phyloP scores from a whole-genome alignment of 2,329 filamentous ascomycete species.

The Nemania sp. region DNA sequence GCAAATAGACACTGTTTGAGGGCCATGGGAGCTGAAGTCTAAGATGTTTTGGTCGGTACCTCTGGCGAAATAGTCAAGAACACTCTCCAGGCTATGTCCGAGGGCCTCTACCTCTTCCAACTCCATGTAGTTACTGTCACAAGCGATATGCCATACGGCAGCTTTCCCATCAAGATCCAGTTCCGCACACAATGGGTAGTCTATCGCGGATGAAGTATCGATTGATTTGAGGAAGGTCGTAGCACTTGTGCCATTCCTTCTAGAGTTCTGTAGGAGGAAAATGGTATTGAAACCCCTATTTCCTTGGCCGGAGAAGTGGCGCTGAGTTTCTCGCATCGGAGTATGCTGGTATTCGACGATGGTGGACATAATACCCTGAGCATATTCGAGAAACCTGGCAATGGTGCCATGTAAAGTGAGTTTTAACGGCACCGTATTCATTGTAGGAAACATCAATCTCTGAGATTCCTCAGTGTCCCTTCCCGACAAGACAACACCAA shows the following conservation, averaged over 20 bases:
- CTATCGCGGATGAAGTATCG: conserved; percentile 67
- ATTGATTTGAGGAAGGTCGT: conserved; percentile 62
- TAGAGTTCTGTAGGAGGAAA: conserved; percentile 56
- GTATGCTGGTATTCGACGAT: conserved; percentile 76
- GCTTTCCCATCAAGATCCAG: conserved; percentile 63
- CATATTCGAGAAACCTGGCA: conserved; percentile 67
- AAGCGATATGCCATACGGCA: conserved; percentile 73
- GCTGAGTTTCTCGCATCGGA: conserved; percentile 71
- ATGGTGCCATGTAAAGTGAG: conserved; percentile 71
- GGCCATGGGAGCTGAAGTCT: conserved; percentile 46
- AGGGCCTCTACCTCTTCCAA: conserved; percentile 51
- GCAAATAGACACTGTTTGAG: conserved; percentile 62
- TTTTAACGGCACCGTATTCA: conserved; percentile 85
- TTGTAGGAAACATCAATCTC: conserved; percentile 78
- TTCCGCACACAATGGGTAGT: conserved; percentile 83
- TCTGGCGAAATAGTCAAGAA: conserved; percentile 60
- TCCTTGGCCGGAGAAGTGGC: conserved; percentile 44
- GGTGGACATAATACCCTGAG: conserved; percentile 70
- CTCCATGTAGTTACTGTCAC: conserved; percentile 60
- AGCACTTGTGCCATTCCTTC: not conserved
- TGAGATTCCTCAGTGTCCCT: conserved; percentile 73
- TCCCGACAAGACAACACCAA: conserved; percentile 82
- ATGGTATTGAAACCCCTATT: conserved; percentile 56
- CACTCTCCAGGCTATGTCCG: conserved; percentile 60
- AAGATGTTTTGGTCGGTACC: conserved; percentile 56